Evolutionary conservation across 371 early-diverging fungal genomes (phyloP).

Genomic region (Blakeslea trispora): DNA sequence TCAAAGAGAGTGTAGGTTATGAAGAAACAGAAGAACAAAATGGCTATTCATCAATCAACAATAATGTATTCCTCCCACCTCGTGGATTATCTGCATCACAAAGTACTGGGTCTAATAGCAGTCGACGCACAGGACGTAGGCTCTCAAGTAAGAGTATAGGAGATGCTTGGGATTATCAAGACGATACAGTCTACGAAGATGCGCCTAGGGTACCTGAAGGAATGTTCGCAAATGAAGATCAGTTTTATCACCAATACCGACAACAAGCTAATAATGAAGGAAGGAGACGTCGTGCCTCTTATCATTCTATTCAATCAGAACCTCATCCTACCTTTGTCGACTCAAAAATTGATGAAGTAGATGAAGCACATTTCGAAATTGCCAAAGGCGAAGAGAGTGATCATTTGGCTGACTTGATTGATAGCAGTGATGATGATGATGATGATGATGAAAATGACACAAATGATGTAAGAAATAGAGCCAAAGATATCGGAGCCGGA

Average conservation of each 20-base stretch:
- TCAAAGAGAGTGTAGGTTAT: slow-evolving; percentile 50
- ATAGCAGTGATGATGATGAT: slow-evolving; percentile 16
- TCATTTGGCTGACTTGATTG: slow-evolving; percentile 23
- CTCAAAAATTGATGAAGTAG: slow-evolving; percentile 25
- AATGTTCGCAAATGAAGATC: slow-evolving; percentile 24
- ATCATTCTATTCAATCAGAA: slow-evolving; percentile 25
- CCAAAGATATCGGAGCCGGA: slow-evolving; percentile 18
- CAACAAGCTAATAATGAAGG: slow-evolving; percentile 7
- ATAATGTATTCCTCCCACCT: not conserved
- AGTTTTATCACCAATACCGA: slow-evolving; percentile 34
- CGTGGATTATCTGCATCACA: slow-evolving; percentile 10
- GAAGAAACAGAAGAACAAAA: slow-evolving; percentile 17
- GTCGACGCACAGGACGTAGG: slow-evolving; percentile 16
- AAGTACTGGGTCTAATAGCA: slow-evolving; percentile 14
- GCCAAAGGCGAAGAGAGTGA: slow-evolving; percentile 16
- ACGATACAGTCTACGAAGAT: slow-evolving; percentile 22
- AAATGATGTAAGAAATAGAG: slow-evolving; percentile 3
- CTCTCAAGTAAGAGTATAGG: slow-evolving; percentile 21
- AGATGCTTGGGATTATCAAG: slow-evolving; percentile 14
- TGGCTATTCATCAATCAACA: not conserved
- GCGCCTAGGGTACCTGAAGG: slow-evolving; percentile 21
- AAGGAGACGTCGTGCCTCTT: slow-evolving; percentile 29
- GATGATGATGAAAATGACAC: not conserved
- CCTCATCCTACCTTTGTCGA: slow-evolving; percentile 36
- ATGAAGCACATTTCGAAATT: slow-evolving; percentile 22